These are phyloP conservation scores for Meripilus lineatus DNA, from an alignment of 1,284 basidiomycete genomes.

Conservation along the genomic window DNA sequence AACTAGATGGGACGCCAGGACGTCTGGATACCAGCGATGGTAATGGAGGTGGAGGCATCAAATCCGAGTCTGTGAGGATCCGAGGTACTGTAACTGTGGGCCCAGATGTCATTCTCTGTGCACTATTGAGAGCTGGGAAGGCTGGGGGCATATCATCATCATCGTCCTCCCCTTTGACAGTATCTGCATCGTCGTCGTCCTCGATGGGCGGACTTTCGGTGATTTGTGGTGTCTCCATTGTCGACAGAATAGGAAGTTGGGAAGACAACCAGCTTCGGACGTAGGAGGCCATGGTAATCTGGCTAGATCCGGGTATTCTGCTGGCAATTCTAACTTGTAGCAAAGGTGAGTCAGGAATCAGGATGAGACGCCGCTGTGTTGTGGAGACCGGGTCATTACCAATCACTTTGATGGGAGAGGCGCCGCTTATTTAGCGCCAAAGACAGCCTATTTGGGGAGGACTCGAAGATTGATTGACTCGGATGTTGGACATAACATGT, in stretches of 20 bases:
- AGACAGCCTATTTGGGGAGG: too few species aligned
- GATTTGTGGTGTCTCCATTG: constrained; percentile 25
- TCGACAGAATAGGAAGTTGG: constrained; percentile 8
- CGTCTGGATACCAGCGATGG: constrained; percentile 43
- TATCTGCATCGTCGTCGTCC: constrained; percentile 47
- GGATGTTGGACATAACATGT: too few species aligned
- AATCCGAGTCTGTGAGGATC: constrained; percentile 47
- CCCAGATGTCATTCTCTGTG: constrained; percentile 54
- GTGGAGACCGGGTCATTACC: too few species aligned
- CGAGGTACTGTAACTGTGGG: constrained; percentile 16
- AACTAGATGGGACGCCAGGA: constrained; percentile 31
- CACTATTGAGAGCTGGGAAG: constrained; percentile 79
- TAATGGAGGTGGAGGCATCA: constrained; percentile 71
- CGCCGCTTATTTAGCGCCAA: too few species aligned
- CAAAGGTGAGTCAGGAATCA: too few species aligned
- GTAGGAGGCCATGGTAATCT: constrained; percentile 29
- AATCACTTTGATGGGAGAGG: too few species aligned
- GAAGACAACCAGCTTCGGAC: constrained; percentile 25
- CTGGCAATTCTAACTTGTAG: too few species aligned
- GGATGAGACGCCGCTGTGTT: too few species aligned
- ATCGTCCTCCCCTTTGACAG: constrained; percentile 36
- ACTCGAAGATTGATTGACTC: too few species aligned
- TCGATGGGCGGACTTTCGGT: constrained; percentile 30
- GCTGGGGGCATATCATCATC: constrained; percentile 74
- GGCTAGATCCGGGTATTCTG: too few species aligned